A percentile compares a stretch with the other conserved stretches of the same genome.
phyloP scores from a whole-genome alignment of 1,139 yeast genomes.

The Kodamaea ohmeri region DNA sequence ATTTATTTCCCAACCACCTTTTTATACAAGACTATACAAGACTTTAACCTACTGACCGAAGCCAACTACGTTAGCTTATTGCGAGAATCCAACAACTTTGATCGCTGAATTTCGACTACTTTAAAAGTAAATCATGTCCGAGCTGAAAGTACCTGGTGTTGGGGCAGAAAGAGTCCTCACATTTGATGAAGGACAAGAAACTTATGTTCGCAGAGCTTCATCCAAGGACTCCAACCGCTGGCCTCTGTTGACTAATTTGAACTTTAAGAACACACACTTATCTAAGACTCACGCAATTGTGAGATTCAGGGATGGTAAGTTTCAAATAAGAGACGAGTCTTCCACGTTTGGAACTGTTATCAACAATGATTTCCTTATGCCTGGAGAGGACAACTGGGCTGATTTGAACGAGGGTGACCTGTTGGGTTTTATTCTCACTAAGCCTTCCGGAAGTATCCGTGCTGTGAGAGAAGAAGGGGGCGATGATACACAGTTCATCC shows the following conservation, averaged over 20 bases:
- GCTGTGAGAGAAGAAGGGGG: constrained; percentile 14
- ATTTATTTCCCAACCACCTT: no score
- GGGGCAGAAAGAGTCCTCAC: constrained; percentile 17
- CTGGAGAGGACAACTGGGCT: constrained; percentile 17
- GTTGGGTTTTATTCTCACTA: constrained; percentile 34
- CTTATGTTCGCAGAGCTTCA: constrained; percentile 30
- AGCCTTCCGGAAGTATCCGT: constrained; percentile 26
- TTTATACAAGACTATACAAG: no score
- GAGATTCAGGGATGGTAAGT: constrained; percentile 17
- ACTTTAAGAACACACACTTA: constrained; percentile 32
- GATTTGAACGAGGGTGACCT: constrained; percentile 24
- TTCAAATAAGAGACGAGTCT: constrained; percentile 28
- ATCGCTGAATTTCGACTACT: no score
- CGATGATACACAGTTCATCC: constrained; percentile 14
- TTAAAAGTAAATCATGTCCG: background rate
- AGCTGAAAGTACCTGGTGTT: background rate
- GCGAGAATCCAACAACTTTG: no score
- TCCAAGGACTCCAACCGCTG: constrained; percentile 23
- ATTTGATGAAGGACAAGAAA: constrained; percentile 17
- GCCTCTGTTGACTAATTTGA: constrained; percentile 28
- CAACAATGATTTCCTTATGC: constrained; percentile 26
- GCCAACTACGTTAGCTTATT: no score
- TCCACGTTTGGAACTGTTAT: constrained; percentile 45
- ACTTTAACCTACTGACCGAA: no score
- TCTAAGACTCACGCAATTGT: constrained; percentile 33